Base-by-base conservation (phyloP, 2,329 filamentous ascomycete species). In the Thelonectria blattea region DNA sequence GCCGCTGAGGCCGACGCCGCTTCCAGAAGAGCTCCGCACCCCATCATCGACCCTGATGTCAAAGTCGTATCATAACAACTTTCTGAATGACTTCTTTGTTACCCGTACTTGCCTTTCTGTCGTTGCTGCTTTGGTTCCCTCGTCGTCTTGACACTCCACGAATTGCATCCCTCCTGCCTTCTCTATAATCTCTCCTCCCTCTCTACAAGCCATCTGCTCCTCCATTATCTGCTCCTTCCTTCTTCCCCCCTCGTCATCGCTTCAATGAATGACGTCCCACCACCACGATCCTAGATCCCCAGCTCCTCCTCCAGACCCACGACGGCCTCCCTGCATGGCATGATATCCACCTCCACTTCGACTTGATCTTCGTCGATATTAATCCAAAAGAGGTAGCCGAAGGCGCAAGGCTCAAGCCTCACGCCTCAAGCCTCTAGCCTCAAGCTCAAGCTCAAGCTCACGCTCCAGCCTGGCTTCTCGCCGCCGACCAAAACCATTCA, bases 231-330 rank as follows among this genome's bases (percentile, higher is more conserved):
- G 22, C 22, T 24, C 3, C 3, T 24, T 6, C 22, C 3, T 24
- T 24, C 22, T n/a, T n/a, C 58, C 56, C 56, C 57, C 52, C 57
- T 60, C 52, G 43, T 63, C 68, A 64, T 70, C 68, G 66, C 68
- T 63, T 70, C 52, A 57, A 62, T 62, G 67, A 55, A 71, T 71
- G 68, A 71, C 68, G 68, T 71, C 67, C 62, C 65, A 56, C 60
- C 37, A 51, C 50, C 54, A 43, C 24, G 58, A 67, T 68, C 67
- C 65, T 57, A 66, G 60, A 70, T 68, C 65, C 64, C 64, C 68
- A 65, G 64, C 34, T 37, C 34, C 34, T 37, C 34, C 55, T 56
- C 56, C 56, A 53, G 66, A 61, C 68, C 68, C 68, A 69, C 63
- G 63, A 43, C 53, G 52, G 56, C 65, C 62, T 63, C 66, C 47